Conservation (phyloP, 768 basidiomycete genomes). For the Lyophyllum decastes region DNA sequence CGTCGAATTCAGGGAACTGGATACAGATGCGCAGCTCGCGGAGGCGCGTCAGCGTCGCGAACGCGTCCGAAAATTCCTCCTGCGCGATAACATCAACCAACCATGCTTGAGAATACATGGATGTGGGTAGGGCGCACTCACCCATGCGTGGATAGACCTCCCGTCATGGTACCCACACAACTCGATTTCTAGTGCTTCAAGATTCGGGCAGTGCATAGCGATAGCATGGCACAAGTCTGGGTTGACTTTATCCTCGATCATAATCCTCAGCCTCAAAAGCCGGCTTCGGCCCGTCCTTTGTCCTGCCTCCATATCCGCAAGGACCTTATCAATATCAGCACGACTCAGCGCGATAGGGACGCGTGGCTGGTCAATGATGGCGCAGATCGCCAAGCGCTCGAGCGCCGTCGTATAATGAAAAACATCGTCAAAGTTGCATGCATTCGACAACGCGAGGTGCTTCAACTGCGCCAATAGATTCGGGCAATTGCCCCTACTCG, state of each 20-base stretch:
- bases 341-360: conserved; percentile 36
- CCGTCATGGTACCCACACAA: conserved; percentile 43
- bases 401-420: conserved; percentile 31
- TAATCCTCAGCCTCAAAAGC: conserved; percentile 35
- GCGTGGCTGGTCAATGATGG: conserved; percentile 37
- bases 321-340: conserved; percentile 30
- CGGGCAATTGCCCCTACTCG: conserved; percentile 20
- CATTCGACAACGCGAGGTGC: conserved; percentile 38
- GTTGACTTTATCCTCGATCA: conserved; percentile 41
- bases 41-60: conserved; percentile 25
- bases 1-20: conserved; percentile 39
- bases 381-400: conserved; percentile 34
- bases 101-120: neutral
- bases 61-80: conserved; percentile 35
- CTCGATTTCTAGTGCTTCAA: conserved; percentile 43
- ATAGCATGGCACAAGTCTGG: conserved; percentile 32
- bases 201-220: conserved; percentile 31
- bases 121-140: conserved; percentile 16
- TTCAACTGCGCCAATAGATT: conserved; percentile 31
- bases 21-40: conserved; percentile 35
- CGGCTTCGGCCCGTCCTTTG: conserved; percentile 6
- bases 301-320: conserved; percentile 30
- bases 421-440: conserved; percentile 30
- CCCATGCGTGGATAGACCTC: conserved; percentile 40
- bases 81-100: conserved; percentile 7